These are phyloP conservation scores for Phoenix roebelenii DNA, from an alignment of 176 grass and related monocot genomes.

Conservation along the genomic window DNA sequence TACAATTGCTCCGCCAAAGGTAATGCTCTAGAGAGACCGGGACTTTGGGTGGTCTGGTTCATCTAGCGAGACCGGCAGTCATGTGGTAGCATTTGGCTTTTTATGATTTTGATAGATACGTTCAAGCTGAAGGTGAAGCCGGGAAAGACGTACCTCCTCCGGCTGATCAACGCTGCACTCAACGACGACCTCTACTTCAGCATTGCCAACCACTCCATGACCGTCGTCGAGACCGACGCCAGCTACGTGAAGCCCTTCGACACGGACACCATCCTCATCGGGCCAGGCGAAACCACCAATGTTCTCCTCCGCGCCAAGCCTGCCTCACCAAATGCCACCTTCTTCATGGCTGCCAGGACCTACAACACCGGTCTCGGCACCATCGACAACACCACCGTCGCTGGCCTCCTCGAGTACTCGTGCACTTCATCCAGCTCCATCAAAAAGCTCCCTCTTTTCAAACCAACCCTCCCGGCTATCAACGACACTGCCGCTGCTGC, in stretches of 20 bases:
- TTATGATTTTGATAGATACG: conserved; percentile 28
- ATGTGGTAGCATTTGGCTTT: not conserved
- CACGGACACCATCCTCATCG: conserved; percentile 39
- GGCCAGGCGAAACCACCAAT: conserved; percentile 65
- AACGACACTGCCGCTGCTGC: conserved; percentile 44
- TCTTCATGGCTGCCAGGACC: conserved; percentile 47
- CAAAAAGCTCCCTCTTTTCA: conserved; percentile 5
- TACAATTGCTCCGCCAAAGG: conserved; percentile 51
- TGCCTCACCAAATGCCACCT: conserved; percentile 16
- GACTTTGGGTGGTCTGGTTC: no score
- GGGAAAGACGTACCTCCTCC: conserved; percentile 55
- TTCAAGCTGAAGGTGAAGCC: conserved; percentile 61
- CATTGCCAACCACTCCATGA: conserved; percentile 71
- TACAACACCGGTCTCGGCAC: conserved; percentile 45
- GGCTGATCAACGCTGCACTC: conserved; percentile 73
- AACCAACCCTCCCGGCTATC: conserved; percentile 29
- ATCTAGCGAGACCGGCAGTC: no score
- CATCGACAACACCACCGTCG: conserved; percentile 72
- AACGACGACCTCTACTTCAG: conserved; percentile 83
- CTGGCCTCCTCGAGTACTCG: conserved; percentile 43
- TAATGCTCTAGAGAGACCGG: not conserved
- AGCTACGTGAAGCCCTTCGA: conserved; percentile 58
- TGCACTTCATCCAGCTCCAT: not conserved
- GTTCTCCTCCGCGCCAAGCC: conserved; percentile 41
- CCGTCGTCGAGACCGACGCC: conserved; percentile 64